phyloP scores from a whole-genome alignment of 768 basidiomycete species.

The Lactifluus subvellereus region DNA sequence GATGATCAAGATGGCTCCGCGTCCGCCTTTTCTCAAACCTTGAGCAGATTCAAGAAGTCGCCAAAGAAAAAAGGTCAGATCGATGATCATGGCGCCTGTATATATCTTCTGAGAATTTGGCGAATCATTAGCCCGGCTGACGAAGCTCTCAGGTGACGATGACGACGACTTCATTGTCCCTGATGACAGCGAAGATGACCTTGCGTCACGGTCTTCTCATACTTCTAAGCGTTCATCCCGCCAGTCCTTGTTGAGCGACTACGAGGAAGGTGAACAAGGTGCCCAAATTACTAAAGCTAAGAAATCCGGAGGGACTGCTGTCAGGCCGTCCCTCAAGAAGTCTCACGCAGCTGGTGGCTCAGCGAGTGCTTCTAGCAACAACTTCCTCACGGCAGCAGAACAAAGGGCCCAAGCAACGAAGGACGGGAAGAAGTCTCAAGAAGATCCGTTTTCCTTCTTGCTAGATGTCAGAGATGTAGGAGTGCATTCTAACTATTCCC shows the following conservation, averaged over 20 bases:
- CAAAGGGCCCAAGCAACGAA: constrained; percentile 69
- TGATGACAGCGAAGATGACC: constrained; percentile 42
- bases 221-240: constrained; percentile 40
- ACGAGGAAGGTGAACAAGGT: constrained; percentile 32
- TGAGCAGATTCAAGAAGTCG: constrained; percentile 63
- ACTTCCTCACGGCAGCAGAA: constrained; percentile 82
- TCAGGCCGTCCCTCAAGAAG: constrained; percentile 33
- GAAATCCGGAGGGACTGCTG: constrained; percentile 31
- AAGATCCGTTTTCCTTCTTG: constrained; percentile 74
- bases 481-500: not conserved
- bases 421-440: constrained; percentile 72
- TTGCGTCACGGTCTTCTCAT: constrained; percentile 41
- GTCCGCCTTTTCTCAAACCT: constrained; percentile 49
- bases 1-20: constrained; percentile 37
- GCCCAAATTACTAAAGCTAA: constrained; percentile 34
- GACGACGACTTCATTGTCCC: constrained; percentile 71
- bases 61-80: constrained; percentile 48
- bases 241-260: constrained; percentile 36
- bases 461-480: constrained; percentile 64
- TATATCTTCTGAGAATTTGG: not conserved
- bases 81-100: not conserved
- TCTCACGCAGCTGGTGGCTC: constrained; percentile 27
- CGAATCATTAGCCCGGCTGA: constrained; percentile 29
- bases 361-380: constrained; percentile 29
- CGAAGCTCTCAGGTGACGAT: constrained; percentile 45